These are phyloP conservation scores for Agrocybe praecox DNA, from an alignment of 768 basidiomycete genomes.

Conservation along the genomic window DNA sequence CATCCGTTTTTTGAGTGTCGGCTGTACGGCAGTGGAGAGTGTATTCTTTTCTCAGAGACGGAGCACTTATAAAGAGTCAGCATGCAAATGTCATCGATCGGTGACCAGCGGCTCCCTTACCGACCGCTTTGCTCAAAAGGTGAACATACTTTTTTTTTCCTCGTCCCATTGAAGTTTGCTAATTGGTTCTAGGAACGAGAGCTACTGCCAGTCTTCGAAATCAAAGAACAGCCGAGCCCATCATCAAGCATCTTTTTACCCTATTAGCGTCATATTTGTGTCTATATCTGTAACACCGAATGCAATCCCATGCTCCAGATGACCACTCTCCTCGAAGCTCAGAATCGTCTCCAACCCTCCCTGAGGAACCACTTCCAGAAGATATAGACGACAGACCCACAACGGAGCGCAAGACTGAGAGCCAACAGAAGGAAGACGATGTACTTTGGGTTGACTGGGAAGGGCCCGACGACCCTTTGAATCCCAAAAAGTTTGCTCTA, in stretches of 20 bases:
- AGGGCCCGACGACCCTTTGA: slow-evolving; percentile 56
- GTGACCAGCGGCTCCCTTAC: background rate
- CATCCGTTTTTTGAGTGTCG: background rate
- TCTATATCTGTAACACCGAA: background rate
- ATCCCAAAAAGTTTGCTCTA: slow-evolving; percentile 56
- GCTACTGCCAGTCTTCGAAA: background rate
- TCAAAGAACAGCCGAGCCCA: background rate
- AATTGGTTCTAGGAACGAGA: background rate
- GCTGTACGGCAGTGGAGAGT: background rate
- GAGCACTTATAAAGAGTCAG: slow-evolving; percentile 1
- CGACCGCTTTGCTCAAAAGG: background rate
- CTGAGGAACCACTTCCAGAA: slow-evolving; percentile 4
- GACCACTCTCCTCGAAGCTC: background rate
- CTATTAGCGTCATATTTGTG: background rate
- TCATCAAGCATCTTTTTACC: background rate
- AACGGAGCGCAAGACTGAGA: background rate
- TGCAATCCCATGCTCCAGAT: background rate
- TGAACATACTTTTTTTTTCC: background rate
- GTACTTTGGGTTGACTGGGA: slow-evolving; percentile 61
- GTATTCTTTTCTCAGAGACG: background rate
- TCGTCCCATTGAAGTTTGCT: background rate
- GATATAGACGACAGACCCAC: background rate
- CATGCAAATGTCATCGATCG: slow-evolving; percentile 3
- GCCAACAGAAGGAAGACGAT: slow-evolving; percentile 2
- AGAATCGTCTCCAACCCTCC: slow-evolving; percentile 3